Evolutionary conservation across 2,329 filamentous ascomycete species (phyloP), one percentile per base, ranked within the genome.

Genomic region (Cercospora sesami): DNA sequence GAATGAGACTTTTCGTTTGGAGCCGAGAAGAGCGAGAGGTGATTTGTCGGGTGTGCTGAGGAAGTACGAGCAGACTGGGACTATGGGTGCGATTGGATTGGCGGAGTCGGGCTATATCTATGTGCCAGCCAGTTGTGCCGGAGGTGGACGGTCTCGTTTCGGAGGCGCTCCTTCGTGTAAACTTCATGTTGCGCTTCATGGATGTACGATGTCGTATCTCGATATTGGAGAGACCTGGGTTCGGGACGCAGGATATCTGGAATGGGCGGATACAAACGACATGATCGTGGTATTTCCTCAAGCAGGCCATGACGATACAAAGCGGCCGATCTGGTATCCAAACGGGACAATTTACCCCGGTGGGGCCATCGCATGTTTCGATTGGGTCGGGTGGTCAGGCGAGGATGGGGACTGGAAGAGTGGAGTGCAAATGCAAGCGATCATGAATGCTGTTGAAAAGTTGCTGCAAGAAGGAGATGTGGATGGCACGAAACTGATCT

Each of bases 161-260:
- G 16, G 28, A 28, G 53, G 10, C 1, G 42, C 42, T 4, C 6
- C 10, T 9, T 21, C 23, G 5, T 69, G 64, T 30, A 66, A 59
- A 31, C 57, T 69, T 16, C 67, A 69, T 9, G 28, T 69, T 6
- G 67, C 60, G 8, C 67, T 69, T n/a, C 67, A 69, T 23, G 67
- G 67, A 10, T 69, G 67, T 31, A 66, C 60, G 12, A 66, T 66
- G 67, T 57, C 39, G 7, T 57, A 45, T 31, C 58, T 66, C 21
- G 58, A 64, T 23, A 64, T 69, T 51, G 64, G 64, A 10, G 64
- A 67, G 5, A 51, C 9, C 4, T 69, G 63, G 21, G 31, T 69
- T 1, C 21, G 28, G 4, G 30, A 66, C 23, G 63, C 67, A 2
- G 67, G 64, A 14, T 69, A 67, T 57, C 18, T 64, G 2, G 18